Conservation (phyloP, 495 filamentous ascomycete genomes). For the Tuber indicum region DNA sequence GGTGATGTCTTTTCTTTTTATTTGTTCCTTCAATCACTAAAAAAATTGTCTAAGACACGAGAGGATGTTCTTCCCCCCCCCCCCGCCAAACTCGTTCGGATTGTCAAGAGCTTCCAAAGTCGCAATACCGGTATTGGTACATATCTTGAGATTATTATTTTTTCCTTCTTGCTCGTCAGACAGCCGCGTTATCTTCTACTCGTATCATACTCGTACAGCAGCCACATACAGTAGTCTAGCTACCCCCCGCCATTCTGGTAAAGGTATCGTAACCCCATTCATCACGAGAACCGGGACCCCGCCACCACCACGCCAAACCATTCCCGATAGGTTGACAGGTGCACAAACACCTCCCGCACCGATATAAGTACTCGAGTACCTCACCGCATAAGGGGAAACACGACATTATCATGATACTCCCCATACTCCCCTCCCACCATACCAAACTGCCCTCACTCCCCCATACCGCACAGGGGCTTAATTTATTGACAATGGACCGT, state of each 20-base stretch:
- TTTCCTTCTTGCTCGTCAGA: not conserved
- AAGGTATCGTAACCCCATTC: not conserved
- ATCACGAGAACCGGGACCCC: not conserved
- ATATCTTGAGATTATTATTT: not conserved
- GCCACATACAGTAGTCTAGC: too few species aligned
- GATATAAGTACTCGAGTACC: too few species aligned
- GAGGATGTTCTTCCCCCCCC: not conserved
- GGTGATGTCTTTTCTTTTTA: not conserved
- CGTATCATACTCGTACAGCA: too few species aligned
- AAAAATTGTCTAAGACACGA: not conserved
- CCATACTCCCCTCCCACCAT: not conserved
- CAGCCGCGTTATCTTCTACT: not conserved
- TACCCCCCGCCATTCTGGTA: not conserved
- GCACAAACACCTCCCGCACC: not conserved
- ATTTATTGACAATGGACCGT: too few species aligned
- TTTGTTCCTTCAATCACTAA: not conserved
- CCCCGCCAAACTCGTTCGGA: not conserved
- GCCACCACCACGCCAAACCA: not conserved
- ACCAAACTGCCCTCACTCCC: not conserved
- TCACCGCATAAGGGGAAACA: not conserved
- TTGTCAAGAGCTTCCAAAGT: not conserved
- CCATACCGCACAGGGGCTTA: too few species aligned
- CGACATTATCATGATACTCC: not conserved
- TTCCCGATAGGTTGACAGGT: not conserved
- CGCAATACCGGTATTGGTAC: too few species aligned